These are phyloP conservation scores for Melampsora americana DNA, from an alignment of 1,284 basidiomycete genomes.

Conservation along the genomic window DNA sequence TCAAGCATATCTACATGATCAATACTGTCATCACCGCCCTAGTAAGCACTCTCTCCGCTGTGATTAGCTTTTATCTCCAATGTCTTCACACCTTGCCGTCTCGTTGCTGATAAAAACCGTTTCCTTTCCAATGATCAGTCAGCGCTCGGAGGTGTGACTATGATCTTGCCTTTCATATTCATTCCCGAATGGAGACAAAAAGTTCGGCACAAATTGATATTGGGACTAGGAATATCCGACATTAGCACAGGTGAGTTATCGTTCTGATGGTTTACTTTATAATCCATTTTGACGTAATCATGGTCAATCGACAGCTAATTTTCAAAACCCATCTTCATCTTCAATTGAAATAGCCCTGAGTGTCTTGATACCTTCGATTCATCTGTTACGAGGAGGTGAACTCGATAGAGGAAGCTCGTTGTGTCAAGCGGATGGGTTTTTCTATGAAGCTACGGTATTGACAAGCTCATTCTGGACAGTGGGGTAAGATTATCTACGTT, in stretches of 20 bases:
- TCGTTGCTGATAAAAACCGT: not conserved
- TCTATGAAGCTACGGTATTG: constrained; percentile 1
- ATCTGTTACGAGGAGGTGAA: not conserved
- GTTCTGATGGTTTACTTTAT: not conserved
- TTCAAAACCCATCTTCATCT: not conserved
- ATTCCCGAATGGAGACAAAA: not conserved
- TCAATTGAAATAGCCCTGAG: not conserved
- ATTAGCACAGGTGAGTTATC: not conserved
- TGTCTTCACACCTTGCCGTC: not conserved
- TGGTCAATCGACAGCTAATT: not conserved
- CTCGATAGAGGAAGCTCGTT: not conserved
- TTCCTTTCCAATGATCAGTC: not conserved
- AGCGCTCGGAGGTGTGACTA: not conserved
- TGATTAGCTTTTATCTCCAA: not conserved
- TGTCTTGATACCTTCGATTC: not conserved
- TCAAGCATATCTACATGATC: constrained; percentile 2
- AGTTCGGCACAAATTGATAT: not conserved
- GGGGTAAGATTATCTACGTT: not conserved
- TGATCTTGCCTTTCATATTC: constrained; percentile 1
- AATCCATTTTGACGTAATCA: too few species aligned
- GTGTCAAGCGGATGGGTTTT: constrained; percentile 5
- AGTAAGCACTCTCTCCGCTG: not conserved
- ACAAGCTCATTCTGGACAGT: constrained; percentile 6
- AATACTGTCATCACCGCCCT: not conserved
- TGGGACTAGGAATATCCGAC: constrained; percentile 8